phyloP scores from a whole-genome alignment of 441 rosid species.

The Croton setiger region DNA sequence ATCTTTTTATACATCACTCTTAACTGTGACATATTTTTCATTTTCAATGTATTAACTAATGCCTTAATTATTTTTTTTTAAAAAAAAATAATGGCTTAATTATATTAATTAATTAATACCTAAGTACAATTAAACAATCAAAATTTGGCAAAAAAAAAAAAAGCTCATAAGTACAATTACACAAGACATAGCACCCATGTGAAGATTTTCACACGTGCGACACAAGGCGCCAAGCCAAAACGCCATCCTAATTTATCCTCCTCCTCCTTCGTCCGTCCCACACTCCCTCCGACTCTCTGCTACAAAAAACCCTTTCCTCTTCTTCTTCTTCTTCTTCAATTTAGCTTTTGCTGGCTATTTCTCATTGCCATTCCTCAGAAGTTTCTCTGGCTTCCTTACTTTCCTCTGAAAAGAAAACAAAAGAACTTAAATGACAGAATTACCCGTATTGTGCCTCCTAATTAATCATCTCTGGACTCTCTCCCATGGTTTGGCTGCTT shows the following conservation, averaged over 20 bases:
- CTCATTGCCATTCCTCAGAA: background rate
- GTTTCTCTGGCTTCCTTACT: background rate
- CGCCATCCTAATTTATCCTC: background rate
- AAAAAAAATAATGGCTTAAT: too few species aligned
- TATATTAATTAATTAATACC: too few species aligned
- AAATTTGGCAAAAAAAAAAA: background rate
- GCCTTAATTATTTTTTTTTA: too few species aligned
- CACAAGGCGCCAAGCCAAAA: constrained; percentile 20
- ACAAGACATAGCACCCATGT: background rate
- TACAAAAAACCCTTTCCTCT: too few species aligned
- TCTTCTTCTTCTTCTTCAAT: background rate
- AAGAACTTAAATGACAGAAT: constrained; percentile 22
- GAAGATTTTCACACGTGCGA: constrained; percentile 3
- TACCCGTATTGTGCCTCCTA: constrained; percentile 11
- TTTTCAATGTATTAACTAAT: too few species aligned
- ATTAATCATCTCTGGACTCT: constrained; percentile 12
- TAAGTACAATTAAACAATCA: too few species aligned
- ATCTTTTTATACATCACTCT: too few species aligned
- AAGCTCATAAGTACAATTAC: background rate
- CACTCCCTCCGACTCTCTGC: background rate
- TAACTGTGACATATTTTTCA: too few species aligned
- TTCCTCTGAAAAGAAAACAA: too few species aligned
- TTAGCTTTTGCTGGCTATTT: too few species aligned
- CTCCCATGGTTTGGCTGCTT: constrained; percentile 22
- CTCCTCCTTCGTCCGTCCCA: background rate